phyloP scores from a whole-genome alignment of 2,329 filamentous ascomycete species.

The Verticillium klebahnii region DNA sequence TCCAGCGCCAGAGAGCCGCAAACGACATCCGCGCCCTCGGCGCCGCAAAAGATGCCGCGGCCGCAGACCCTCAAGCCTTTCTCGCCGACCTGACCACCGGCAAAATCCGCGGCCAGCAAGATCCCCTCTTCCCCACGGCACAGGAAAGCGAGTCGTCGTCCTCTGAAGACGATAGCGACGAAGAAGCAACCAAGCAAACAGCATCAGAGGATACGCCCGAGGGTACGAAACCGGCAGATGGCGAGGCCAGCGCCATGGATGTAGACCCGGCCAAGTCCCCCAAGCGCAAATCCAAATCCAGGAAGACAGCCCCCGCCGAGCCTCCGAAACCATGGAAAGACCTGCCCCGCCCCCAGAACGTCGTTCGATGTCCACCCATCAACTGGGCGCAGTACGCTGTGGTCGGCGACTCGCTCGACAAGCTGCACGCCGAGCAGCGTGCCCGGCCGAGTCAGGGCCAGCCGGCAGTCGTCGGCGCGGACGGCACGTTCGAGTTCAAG shows the following conservation, averaged over 20 bases:
- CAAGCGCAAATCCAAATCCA: constrained; percentile 8
- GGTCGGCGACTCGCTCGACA: constrained; percentile 79
- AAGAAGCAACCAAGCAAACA: constrained; percentile 17
- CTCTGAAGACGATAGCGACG: constrained; percentile 19
- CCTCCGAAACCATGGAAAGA: constrained; percentile 44
- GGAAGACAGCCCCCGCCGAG: neutral
- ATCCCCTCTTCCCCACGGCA: constrained; percentile 17
- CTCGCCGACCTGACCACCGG: constrained; percentile 62
- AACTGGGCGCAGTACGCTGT: constrained; percentile 95
- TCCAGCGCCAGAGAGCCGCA: constrained; percentile 75
- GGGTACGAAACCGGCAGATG: neutral
- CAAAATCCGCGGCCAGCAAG: constrained; percentile 42
- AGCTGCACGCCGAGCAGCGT: constrained; percentile 76
- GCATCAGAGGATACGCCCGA: constrained; percentile 3
- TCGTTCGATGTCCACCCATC: constrained; percentile 81
- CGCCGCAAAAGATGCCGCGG: constrained; percentile 64
- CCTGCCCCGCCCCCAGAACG: constrained; percentile 73
- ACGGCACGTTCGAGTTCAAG: constrained; percentile 44
- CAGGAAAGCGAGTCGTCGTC: constrained; percentile 16
- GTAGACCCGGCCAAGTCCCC: neutral
- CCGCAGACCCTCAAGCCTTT: constrained; percentile 69
- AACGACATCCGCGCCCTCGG: constrained; percentile 70
- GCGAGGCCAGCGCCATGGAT: neutral
- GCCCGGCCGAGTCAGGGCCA: constrained; percentile 54
- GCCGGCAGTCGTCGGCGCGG: constrained; percentile 37